Conservation (phyloP, 2,329 filamentous ascomycete genomes). For the Claviceps quebecensis region DNA sequence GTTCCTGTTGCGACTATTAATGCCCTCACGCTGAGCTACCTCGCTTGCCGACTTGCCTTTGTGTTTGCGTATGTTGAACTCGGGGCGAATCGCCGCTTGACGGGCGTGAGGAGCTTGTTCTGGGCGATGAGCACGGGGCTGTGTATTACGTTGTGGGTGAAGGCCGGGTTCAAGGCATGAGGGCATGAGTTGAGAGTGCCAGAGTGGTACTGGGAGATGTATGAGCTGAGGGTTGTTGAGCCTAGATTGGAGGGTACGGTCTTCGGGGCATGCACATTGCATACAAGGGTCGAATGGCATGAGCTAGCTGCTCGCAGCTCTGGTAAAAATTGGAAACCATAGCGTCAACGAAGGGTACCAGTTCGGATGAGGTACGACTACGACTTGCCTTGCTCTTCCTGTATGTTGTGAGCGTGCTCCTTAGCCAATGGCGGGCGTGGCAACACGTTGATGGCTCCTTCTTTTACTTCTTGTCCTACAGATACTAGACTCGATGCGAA, state of each 20-base stretch:
- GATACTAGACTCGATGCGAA: no score
- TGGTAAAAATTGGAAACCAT: no score
- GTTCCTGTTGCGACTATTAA: constrained; percentile 26
- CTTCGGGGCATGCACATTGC: no score
- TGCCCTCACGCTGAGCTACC: constrained; percentile 23
- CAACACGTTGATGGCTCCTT: no score
- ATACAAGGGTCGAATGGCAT: no score
- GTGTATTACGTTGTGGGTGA: constrained; percentile 25
- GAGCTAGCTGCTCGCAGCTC: no score
- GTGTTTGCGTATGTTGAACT: constrained; percentile 29
- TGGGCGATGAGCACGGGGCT: constrained; percentile 23
- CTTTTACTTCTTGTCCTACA: no score
- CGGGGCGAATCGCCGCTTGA: constrained; percentile 25
- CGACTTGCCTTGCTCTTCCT: no score
- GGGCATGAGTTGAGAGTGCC: neutral
- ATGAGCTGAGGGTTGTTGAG: constrained; percentile 17
- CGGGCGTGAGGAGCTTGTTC: constrained; percentile 21
- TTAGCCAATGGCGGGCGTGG: no score
- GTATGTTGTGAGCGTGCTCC: no score
- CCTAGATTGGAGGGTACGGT: constrained; percentile 16
- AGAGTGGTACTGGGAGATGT: neutral
- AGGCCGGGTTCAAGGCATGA: constrained; percentile 20
- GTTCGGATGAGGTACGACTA: no score
- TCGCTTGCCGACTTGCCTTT: constrained; percentile 25
- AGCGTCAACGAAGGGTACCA: no score